A percentile compares a stretch with the other conserved stretches of the same genome.
Evolutionary conservation across 2,329 filamentous ascomycete genomes (phyloP).

Genomic region (Fusarium brevicatenulatum): DNA sequence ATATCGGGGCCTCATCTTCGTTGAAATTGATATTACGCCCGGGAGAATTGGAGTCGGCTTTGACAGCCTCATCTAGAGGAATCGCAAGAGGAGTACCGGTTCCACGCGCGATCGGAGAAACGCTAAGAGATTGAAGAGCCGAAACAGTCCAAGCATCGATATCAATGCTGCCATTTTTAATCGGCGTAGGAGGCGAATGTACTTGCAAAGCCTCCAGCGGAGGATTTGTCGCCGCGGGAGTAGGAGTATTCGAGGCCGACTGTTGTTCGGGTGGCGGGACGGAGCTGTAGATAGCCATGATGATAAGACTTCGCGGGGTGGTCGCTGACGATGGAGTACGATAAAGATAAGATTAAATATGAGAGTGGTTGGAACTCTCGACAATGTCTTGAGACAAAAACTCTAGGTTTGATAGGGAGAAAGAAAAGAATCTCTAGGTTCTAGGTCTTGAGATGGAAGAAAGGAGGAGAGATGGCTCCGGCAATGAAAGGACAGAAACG

Average conservation of each 20-base stretch:
- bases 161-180: constrained; percentile 55
- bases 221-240: constrained; percentile 12
- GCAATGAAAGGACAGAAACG: not conserved
- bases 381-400: not conserved
- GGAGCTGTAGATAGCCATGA: constrained; percentile 64
- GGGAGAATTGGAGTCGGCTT: constrained; percentile 22
- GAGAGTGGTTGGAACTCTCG: not conserved
- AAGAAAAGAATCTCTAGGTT: not conserved
- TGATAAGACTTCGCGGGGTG: constrained; percentile 25
- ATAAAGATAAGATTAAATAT: not conserved
- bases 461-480: constrained; percentile 9
- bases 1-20: constrained; percentile 41
- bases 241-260: constrained; percentile 31
- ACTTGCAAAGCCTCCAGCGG: constrained; percentile 30
- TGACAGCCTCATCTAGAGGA: constrained; percentile 71
- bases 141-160: constrained; percentile 75
- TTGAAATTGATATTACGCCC: constrained; percentile 36
- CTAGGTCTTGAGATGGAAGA: not conserved
- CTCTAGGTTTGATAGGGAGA: not conserved
- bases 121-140: constrained; percentile 64
- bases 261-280: constrained; percentile 59
- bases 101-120: constrained; percentile 66
- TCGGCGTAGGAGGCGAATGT: constrained; percentile 40
- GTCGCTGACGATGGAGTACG: constrained; percentile 5
- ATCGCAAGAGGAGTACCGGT: constrained; percentile 76